Conservation (phyloP, 2,329 filamentous ascomycete genomes). For the Fusarium nodosum region DNA sequence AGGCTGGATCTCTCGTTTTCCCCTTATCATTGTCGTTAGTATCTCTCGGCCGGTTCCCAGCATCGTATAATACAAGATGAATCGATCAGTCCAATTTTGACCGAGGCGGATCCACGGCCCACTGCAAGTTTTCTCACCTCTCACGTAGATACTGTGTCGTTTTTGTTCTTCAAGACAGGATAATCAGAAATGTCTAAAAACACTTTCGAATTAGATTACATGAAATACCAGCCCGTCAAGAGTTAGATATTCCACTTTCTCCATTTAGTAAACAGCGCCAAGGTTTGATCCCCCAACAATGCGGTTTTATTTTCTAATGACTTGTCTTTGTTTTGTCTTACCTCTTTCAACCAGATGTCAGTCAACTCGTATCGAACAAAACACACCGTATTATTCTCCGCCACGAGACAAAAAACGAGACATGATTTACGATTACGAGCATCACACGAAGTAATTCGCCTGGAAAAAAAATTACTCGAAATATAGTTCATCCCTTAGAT, state of each 20-base stretch:
- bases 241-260: conserved; percentile 8
- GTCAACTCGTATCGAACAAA: conserved; percentile 20
- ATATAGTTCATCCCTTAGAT: conserved; percentile 12
- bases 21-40: neutral
- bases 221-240: conserved; percentile 7
- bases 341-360: neutral
- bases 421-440: conserved; percentile 1
- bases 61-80: conserved; percentile 1
- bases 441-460: conserved; percentile 4
- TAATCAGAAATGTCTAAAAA: conserved; percentile 20
- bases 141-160: neutral
- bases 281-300: conserved; percentile 17
- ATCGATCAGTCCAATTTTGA: conserved; percentile 30
- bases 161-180: conserved; percentile 13
- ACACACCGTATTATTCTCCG: neutral
- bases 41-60: conserved; percentile 13
- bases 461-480: neutral
- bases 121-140: conserved; percentile 4
- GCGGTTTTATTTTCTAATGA: conserved; percentile 11
- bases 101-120: conserved; percentile 31
- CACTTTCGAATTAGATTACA: conserved; percentile 10
- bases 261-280: conserved; percentile 16
- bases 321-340: conserved; percentile 22
- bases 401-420: neutral
- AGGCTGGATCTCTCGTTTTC: conserved; percentile 25